Percentiles rank a stretch among this genome's conserved stretches.
Conservation (phyloP, 108 stramenopile species). For the Pseudonitzschia multistriata region DNA sequence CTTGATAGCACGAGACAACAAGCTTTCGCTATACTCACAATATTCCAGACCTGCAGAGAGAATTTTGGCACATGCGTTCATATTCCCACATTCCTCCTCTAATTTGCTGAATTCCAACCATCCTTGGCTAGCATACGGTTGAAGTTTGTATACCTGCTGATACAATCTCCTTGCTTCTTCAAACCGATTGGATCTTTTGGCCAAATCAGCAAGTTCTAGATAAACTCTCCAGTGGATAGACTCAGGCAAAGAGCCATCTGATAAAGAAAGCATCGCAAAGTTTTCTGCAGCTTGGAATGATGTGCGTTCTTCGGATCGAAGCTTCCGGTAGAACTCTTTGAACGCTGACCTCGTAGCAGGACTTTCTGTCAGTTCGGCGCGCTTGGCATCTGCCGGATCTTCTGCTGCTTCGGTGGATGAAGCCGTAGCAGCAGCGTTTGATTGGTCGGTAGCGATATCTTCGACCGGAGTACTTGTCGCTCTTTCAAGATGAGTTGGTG, state of each 20-base stretch:
- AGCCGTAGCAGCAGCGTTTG: background rate
- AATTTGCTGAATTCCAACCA: constrained; percentile 97
- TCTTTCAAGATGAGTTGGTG: constrained; percentile 10
- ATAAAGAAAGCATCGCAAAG: constrained; percentile 48
- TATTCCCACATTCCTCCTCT: constrained; percentile 92
- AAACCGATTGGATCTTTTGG: constrained; percentile 71
- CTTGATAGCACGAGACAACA: constrained; percentile 88
- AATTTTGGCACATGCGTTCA: constrained; percentile 62
- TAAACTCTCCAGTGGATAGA: constrained; percentile 76
- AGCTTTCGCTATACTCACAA: constrained; percentile 80
- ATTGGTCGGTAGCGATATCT: constrained; percentile 2
- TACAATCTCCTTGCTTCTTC: constrained; percentile 79
- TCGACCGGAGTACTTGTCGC: constrained; percentile 1
- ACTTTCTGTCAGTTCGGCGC: constrained; percentile 56
- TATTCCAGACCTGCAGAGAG: constrained; percentile 72
- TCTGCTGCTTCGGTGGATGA: constrained; percentile 15
- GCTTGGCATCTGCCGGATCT: constrained; percentile 40
- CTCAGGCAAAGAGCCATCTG: constrained; percentile 46
- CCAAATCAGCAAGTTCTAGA: constrained; percentile 80
- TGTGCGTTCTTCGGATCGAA: constrained; percentile 49
- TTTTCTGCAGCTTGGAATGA: constrained; percentile 59
- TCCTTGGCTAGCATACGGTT: constrained; percentile 86
- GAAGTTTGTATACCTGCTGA: constrained; percentile 76
- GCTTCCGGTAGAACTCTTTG: constrained; percentile 69
- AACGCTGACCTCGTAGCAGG: constrained; percentile 48